These are phyloP conservation scores for Quercus lobata DNA, from an alignment of 331 rosid species.

Conservation along the genomic window DNA sequence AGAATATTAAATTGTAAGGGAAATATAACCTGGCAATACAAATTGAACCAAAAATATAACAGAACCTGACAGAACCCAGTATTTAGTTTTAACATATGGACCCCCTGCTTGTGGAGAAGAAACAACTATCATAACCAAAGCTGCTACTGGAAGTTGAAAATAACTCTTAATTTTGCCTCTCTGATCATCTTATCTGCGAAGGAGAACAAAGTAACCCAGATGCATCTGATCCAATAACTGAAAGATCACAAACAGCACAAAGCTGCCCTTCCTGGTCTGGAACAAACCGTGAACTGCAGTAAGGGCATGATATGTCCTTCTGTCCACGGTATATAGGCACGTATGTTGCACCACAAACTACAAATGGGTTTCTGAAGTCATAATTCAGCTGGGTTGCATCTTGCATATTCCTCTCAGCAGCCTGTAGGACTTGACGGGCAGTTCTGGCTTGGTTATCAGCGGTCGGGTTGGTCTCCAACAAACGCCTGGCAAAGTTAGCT, in stretches of 20 bases:
- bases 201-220: constrained; percentile 87
- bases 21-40: constrained; percentile 11
- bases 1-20: not conserved
- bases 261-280: constrained; percentile 76
- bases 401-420: constrained; percentile 86
- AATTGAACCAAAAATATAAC: not conserved
- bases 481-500: constrained; percentile 80
- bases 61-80: not conserved
- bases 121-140: constrained; percentile 2
- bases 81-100: not conserved
- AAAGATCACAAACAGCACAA: constrained; percentile 82
- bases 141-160: constrained; percentile 28
- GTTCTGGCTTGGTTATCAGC: constrained; percentile 76
- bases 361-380: constrained; percentile 91
- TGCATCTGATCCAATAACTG: constrained; percentile 83
- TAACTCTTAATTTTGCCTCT: constrained; percentile 8
- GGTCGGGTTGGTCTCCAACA: constrained; percentile 84
- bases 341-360: constrained; percentile 80
- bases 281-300: constrained; percentile 80
- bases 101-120: not conserved
- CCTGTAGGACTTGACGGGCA: constrained; percentile 87
- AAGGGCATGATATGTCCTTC: constrained; percentile 81
- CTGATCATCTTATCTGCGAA: constrained; percentile 70
- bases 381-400: constrained; percentile 68
- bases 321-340: constrained; percentile 93